Conservation (phyloP, 257 asterid species). For the Capsicum pubescens region DNA sequence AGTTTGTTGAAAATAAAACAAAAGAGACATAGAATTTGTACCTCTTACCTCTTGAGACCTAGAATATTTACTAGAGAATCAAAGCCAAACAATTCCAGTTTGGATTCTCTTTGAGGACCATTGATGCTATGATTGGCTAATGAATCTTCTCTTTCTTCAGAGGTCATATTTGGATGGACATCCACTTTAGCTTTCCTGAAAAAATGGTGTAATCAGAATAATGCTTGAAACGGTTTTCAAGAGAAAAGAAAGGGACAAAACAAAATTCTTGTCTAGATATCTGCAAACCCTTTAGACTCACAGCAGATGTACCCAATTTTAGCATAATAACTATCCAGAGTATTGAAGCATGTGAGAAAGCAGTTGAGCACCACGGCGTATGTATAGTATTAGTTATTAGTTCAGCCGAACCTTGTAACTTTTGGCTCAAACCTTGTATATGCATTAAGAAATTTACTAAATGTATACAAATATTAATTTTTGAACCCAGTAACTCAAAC, state of each 20-base stretch:
- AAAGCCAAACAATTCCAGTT: constrained; percentile 94
- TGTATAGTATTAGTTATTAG: not conserved
- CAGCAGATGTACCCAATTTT: not conserved
- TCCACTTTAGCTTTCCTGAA: constrained; percentile 66
- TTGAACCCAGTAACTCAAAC: not conserved
- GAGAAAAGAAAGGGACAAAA: constrained; percentile 20
- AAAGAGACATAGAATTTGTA: constrained; percentile 29
- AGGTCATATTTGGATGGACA: constrained; percentile 40
- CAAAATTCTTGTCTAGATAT: not conserved
- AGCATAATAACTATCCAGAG: constrained; percentile 18
- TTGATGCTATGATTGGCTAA: constrained; percentile 57
- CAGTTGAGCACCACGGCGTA: not conserved
- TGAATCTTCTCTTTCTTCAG: constrained; percentile 63
- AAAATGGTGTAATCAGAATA: constrained; percentile 27
- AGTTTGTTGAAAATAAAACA: constrained; percentile 18
- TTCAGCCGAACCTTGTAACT: not conserved
- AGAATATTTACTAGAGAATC: constrained; percentile 94
- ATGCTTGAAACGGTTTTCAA: constrained; percentile 3
- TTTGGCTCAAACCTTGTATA: not conserved
- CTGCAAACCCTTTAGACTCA: not conserved
- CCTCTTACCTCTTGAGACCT: constrained; percentile 90
- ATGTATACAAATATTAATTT: not conserved
- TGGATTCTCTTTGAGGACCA: constrained; percentile 74
- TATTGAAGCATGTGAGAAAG: not conserved
- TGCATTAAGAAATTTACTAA: not conserved